These are phyloP conservation scores for Pascua guehoae DNA, from an alignment of 1,284 basidiomycete genomes.

Conservation along the genomic window DNA sequence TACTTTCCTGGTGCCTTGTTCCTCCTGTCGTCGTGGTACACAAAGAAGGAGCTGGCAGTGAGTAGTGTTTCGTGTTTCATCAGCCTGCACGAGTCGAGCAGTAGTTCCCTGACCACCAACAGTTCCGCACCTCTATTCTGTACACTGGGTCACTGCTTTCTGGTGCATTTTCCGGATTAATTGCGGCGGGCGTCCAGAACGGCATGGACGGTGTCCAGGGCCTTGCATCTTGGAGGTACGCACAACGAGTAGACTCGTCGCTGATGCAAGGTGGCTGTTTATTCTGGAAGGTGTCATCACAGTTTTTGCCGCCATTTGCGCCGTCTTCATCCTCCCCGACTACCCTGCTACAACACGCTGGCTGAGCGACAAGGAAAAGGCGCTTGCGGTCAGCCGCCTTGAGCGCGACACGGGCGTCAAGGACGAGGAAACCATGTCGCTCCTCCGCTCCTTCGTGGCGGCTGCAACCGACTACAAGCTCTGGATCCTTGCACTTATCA, in stretches of 20 bases:
- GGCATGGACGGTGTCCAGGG: conserved; percentile 15
- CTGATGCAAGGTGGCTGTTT: conserved; percentile 13
- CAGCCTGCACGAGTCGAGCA: background rate
- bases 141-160: conserved; percentile 28
- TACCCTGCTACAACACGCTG: conserved; percentile 47
- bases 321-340: conserved; percentile 40
- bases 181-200: conserved; percentile 29
- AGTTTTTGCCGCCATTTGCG: conserved; percentile 27
- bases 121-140: conserved; percentile 19
- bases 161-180: conserved; percentile 33
- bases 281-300: conserved; percentile 32
- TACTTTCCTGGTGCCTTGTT: conserved; percentile 35
- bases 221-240: conserved; percentile 11
- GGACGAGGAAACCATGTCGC: conserved; percentile 9
- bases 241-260: background rate
- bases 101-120: background rate
- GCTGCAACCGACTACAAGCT: conserved; percentile 29
- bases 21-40: conserved; percentile 27
- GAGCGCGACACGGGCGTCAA: conserved; percentile 21
- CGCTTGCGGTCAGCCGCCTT: conserved; percentile 11
- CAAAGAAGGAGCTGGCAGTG: conserved; percentile 19
- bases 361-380: conserved; percentile 45
- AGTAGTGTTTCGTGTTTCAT: background rate
- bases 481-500: conserved; percentile 23
- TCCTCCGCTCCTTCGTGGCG: conserved; percentile 17